Evolutionary conservation across 805 yeast genomes (phyloP).

Genomic region (Kodamaea kaohsiungensis): DNA sequence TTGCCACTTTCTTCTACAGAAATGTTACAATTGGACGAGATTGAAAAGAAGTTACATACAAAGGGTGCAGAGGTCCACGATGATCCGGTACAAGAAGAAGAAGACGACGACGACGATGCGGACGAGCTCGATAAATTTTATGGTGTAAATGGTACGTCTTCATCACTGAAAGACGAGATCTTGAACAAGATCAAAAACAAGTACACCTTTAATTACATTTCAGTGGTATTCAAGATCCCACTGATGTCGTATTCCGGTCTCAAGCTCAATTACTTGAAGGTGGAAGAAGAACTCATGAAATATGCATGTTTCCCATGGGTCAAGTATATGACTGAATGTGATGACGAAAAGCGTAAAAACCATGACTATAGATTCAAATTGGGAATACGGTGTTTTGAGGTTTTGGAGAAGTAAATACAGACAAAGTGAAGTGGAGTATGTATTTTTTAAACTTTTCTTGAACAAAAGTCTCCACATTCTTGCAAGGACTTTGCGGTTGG

Average conservation of each 20-base stretch:
- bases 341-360: conserved; percentile 1
- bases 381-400: conserved; percentile 20
- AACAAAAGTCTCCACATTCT: too few relatives aligned
- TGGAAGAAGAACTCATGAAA: conserved; percentile 59
- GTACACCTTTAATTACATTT: conserved; percentile 23
- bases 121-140: conserved; percentile 25
- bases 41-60: conserved; percentile 15
- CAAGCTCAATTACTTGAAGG: conserved; percentile 64
- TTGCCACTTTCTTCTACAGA: conserved; percentile 30
- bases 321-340: conserved; percentile 43
- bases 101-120: conserved; percentile 10
- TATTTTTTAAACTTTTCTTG: background rate
- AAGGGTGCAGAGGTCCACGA: conserved; percentile 4
- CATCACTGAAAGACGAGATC: conserved; percentile 27
- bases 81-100: too few relatives aligned
- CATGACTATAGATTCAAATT: conserved; percentile 24
- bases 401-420: background rate
- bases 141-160: conserved; percentile 38
- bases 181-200: conserved; percentile 13
- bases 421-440: too few relatives aligned
- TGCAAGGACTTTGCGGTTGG: too few relatives aligned
- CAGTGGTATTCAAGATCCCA: conserved; percentile 35
- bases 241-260: conserved; percentile 65
- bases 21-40: conserved; percentile 14
- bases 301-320: conserved; percentile 83